Evolutionary conservation across 2,329 filamentous ascomycete species (phyloP), one percentile per base, ranked within the genome.

Genomic region (Teratosphaeria nubilosa): DNA sequence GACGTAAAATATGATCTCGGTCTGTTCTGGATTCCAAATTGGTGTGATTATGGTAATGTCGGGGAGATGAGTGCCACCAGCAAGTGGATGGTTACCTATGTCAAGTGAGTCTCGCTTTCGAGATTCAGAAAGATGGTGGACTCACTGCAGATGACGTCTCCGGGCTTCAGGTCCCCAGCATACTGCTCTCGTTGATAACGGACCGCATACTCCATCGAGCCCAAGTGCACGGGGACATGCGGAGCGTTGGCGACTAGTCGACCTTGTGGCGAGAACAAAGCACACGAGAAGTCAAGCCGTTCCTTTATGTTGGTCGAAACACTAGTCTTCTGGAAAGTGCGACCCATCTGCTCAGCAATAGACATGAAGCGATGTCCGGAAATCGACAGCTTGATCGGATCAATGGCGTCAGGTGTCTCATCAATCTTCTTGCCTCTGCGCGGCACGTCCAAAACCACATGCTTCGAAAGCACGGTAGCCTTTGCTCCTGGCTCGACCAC

Each of bases 271-370:
- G 72, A 73, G 59, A 77, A 77, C 20, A 77, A 67, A 10, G 75
- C 75, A 31, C 75, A 77, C 0, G 73, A 75, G 58, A 75, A 77
- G 65, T 77, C 75, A 1, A 77, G 66, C 3, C 75, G 69, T 57
- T 77, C 75, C 56, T 74, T 75, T 60, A 77, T 76, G 53, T 75
- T 77, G 10, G 77, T 80, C 0, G 78, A 81, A 10, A 83, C 79
- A 0, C 77, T 77, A 0, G 80, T 83, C 63, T 80, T 79, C 55
- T 82, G 80, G 16, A 83, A 69, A 0, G 80, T 81, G 5, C 77
- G 77, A 34, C 80, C 80, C 80, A 82, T 83, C 60, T 83, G 80
- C 59, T 83, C 80, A 0, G 80, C 80, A 22, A 83, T 82, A 2
- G 78, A 77, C 80, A 83, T 82, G 71, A 83, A 82, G 0, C 80